phyloP scores from a whole-genome alignment of 2,329 filamentous ascomycete species.

The Tolypocladium nubicola region DNA sequence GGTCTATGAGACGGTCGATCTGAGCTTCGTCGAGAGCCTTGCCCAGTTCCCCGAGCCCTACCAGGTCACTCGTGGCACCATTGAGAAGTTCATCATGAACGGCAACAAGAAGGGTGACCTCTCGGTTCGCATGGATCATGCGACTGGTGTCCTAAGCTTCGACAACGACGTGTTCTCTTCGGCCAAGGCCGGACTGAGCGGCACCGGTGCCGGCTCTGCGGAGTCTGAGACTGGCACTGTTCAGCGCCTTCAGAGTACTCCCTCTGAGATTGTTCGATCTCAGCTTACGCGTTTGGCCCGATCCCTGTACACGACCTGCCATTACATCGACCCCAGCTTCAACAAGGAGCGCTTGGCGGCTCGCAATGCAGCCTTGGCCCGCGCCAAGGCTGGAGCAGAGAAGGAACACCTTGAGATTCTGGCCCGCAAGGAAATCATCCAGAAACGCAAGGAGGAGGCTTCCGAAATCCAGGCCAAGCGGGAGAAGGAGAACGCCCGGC shows the following conservation, averaged over 20 bases:
- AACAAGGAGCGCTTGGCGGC: constrained; percentile 71
- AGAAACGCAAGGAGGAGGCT: constrained; percentile 95
- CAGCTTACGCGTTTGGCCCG: constrained; percentile 88
- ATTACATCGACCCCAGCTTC: constrained; percentile 88
- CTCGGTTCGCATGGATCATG: constrained; percentile 91
- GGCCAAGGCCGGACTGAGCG: constrained; percentile 79
- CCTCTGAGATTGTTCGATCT: constrained; percentile 92
- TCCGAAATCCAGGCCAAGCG: constrained; percentile 77
- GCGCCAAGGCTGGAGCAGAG: constrained; percentile 79
- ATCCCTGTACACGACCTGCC: constrained; percentile 84
- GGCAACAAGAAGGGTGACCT: constrained; percentile 99
- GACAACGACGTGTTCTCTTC: constrained; percentile 98
- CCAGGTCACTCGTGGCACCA: constrained; percentile 79
- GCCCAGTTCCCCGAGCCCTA: constrained; percentile 95
- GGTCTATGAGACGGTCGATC: constrained; percentile 95
- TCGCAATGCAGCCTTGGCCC: constrained; percentile 68
- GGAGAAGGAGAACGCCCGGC: constrained; percentile 85
- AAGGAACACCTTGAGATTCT: constrained; percentile 82
- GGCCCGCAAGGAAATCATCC: constrained; percentile 78
- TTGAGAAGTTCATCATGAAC: constrained; percentile 99
- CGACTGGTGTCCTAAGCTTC: constrained; percentile 89
- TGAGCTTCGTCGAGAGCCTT: constrained; percentile 85
- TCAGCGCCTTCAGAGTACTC: constrained; percentile 93
- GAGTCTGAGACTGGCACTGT: constrained; percentile 77
- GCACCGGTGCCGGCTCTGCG: constrained; percentile 75